Evolutionary conservation across 2,329 filamentous ascomycete species (phyloP).

Genomic region (Penicillium sp.): DNA sequence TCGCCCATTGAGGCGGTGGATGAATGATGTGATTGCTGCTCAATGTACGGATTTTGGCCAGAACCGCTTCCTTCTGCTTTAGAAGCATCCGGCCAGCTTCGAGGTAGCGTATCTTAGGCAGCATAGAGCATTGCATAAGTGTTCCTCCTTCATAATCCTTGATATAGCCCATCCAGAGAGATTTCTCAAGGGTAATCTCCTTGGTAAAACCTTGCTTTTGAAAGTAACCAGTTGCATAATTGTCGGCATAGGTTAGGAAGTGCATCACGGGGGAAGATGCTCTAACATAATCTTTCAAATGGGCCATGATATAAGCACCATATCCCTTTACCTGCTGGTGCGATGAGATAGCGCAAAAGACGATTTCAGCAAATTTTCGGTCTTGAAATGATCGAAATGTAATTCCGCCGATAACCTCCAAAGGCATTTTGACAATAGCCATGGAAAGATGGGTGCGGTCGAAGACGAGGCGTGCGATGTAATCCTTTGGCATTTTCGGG

Average conservation of each 20-base stretch:
- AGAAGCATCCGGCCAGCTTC: constrained; percentile 88
- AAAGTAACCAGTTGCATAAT: constrained; percentile 98
- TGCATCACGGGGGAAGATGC: constrained; percentile 96
- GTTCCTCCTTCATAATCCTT: constrained; percentile 99
- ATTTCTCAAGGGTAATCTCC: constrained; percentile 85
- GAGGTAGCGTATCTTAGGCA: constrained; percentile 88
- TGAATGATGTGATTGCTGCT: constrained; percentile 85
- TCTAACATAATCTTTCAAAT: constrained; percentile 96
- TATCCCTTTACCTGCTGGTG: constrained; percentile 99
- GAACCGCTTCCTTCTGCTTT: constrained; percentile 93
- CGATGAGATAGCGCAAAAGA: constrained; percentile 95
- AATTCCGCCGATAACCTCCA: constrained; percentile 92
- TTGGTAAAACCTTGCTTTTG: constrained; percentile 99
- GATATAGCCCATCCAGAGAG: constrained; percentile 98
- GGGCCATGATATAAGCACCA: constrained; percentile 94
- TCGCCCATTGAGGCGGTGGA: constrained; percentile 77
- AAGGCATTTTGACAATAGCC: constrained; percentile 91
- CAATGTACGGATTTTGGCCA: constrained; percentile 89
- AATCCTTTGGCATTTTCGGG: constrained; percentile 99
- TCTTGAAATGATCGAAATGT: constrained; percentile 92
- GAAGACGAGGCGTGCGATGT: constrained; percentile 95
- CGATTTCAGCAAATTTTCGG: constrained; percentile 92
- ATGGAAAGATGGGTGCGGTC: constrained; percentile 94
- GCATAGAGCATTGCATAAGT: constrained; percentile 98
- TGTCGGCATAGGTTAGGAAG: constrained; percentile 96